Base-by-base conservation (phyloP, 2,329 filamentous ascomycete genomes). In the Metarhizium anisopliae region DNA sequence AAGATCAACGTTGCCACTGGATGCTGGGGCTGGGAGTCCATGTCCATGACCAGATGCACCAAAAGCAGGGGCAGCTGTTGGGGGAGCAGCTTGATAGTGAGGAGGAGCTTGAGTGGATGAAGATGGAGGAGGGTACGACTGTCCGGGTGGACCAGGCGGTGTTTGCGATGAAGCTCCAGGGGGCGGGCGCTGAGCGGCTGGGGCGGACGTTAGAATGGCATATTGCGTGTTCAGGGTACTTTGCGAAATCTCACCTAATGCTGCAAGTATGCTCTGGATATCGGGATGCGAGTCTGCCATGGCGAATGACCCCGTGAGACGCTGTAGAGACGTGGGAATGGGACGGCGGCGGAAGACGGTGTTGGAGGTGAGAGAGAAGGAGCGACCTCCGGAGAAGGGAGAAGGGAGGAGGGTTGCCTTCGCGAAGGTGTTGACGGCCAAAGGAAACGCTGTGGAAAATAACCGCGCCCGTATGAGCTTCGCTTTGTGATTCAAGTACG, bases 1-100 rank as follows among this genome's bases (percentile, higher is more conserved):
- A 53, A 95, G 73, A 67, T 95, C 90, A 59, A 95, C 77, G 63
- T 83, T 91, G 52, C 90, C 90, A 57, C 87, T 88, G 55, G 80
- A 80, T 6, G 86, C 82, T 2, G 89, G 88, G 62, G 85, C 84
- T 3, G 87, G 87, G 35, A 87, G 73, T 35, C 71, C 68, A 63
- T 77, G 73, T 35, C 71, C 68, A 63, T 77, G 82, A 56, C 70
- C 62, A 52, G 68, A 58, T 45, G 63, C 65, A 57, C 75, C 71
- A 55, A 73, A 70, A 18, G 66, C 62, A 47, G 73, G 67, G 40
- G 71, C 61, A 36, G 61, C 65, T 20, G 64, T 63, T 53, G 66
- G 68, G n/a, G 73, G 70, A 14, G 74, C 69, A 51, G 71, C 70
- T 59, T 74, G 72, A 59, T 71, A 68, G 20, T 66, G 58, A 52